phyloP scores from a whole-genome alignment of 1,284 basidiomycete species.

The Phellinidium pouzarii region DNA sequence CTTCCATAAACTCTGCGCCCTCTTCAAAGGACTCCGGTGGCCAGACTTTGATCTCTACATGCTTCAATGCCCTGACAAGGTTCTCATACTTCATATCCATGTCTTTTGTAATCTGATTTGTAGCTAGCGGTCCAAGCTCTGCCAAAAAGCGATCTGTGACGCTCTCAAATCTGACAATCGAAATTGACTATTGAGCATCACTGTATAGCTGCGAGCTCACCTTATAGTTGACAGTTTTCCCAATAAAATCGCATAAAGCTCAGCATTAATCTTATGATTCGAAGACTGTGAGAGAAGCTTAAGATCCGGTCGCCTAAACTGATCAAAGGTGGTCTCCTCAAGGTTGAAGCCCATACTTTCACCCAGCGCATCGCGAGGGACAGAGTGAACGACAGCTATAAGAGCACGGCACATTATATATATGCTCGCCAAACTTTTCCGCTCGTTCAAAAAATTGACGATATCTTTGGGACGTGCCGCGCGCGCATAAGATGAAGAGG shows the following conservation, averaged over 20 bases:
- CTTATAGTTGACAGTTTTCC: conserved; percentile 76
- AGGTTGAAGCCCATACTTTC: conserved; percentile 72
- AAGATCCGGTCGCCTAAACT: conserved; percentile 72
- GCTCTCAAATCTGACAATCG: conserved; percentile 61
- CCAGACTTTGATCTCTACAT: conserved; percentile 85
- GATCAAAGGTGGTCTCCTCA: conserved; percentile 83
- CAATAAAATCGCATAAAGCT: conserved; percentile 75
- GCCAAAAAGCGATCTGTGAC: conserved; percentile 82
- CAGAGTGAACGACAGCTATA: conserved; percentile 66
- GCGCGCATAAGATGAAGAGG: conserved; percentile 32
- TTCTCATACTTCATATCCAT: conserved; percentile 76
- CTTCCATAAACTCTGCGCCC: conserved; percentile 86
- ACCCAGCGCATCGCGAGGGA: conserved; percentile 70
- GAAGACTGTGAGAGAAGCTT: conserved; percentile 55
- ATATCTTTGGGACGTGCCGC: conserved; percentile 44
- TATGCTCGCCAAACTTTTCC: conserved; percentile 76
- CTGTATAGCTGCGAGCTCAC: conserved; percentile 31
- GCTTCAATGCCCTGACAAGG: conserved; percentile 70
- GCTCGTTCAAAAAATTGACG: conserved; percentile 57
- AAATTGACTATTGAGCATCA: not conserved
- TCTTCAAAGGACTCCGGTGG: conserved; percentile 92
- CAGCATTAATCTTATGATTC: conserved; percentile 76
- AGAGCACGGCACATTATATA: conserved; percentile 87
- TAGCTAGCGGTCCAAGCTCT: conserved; percentile 70
- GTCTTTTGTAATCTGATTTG: conserved; percentile 72